Evolutionary conservation across 345 rosid genomes (phyloP), one percentile per base, ranked within the genome.

Genomic region (Rhodamnia argentea): DNA sequence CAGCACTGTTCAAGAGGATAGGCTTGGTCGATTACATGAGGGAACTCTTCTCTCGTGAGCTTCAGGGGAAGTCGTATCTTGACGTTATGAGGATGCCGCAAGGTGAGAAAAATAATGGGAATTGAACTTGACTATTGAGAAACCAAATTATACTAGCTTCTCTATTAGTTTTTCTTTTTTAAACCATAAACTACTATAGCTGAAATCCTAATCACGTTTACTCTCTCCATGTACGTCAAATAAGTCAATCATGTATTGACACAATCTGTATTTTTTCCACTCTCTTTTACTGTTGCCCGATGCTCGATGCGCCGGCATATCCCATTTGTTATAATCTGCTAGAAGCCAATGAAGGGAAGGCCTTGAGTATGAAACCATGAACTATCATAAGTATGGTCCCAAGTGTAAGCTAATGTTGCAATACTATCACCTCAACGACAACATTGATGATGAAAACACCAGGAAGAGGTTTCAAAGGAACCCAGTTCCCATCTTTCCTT

Each of bases 371-470:
- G 42, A 62, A 84, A 85, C 84, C 10, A 84, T 29, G 18, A 62
- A 62, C 16, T 16, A 62, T 62, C 24, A 7, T 20, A 5, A 62
- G 10, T 18, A 16, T 16, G 44, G 44, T 64, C 44, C 18, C 32
- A 29, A 8, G 76, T 2, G 13, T 22, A 64, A 32, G 10, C 32
- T 64, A 42, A 64, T 64, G 23, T 32, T 64, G 76, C 44, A 4
- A 32, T 64, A 16, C 1, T 64, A 32, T 64, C 57, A 83, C 86
- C 89, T 89, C 87, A 47, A 87, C 52, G 15, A 29, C 89, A 10
- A 89, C 29, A 50, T 87, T 85, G 62, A 89, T 51, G 58, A 87
- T 56, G 57, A 87, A 87, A 75, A 86, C 89, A 54, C 82, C 32
- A 23, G 84, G 86, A 24, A 85, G 83, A 26, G 86, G 85, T n/a